Base-by-base conservation (phyloP, 768 basidiomycete species). In the Collybiopsis luxurians region DNA sequence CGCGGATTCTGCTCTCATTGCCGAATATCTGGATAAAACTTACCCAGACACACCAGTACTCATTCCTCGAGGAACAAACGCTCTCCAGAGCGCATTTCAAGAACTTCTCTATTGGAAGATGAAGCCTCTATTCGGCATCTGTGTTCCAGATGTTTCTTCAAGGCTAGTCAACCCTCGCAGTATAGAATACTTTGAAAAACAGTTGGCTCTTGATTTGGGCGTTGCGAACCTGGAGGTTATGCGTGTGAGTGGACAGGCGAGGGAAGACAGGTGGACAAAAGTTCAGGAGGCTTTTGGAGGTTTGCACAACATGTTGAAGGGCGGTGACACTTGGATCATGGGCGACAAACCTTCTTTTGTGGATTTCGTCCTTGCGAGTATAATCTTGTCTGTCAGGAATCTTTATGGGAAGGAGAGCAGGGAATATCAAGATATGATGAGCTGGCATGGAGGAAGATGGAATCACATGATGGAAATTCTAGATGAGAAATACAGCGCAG, bases 1-100 rank as follows among this genome's bases (percentile, higher is more conserved):
- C 38, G 30, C 72, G 0, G 73, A 75, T 51, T 70, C 69, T 9
- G 64, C 65, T 47, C 59, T 62, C 34, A 74, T 74, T 45, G 69
- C 71, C 7, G 63, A 63, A 45, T 76, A 75, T 50, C 75, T 74
- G 36, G 75, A 76, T 19, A 61, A 52, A 15, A 65, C 63, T 0
- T 75, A 70, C 57, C 68, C 73, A 10, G 63, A 66, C 44, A 63
- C 67, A 1, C 64, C 61, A 2, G 21, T 21, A 5, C 59, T 73
- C 48, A 59, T 71, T 28, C 70, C 71, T 4, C 6, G 9, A 9
- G 48, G 48, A 4, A 10, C 42, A 6, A 5, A 24, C 17, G 42
- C 24, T 9, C 42, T 47, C 23, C 46, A 27, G 23, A 21, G 7
- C 46, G 7, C 23, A 5, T 47, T 21, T 21, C 19, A 17, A 17